Percentiles rank a stretch among this genome's conserved stretches.
Conservation (phyloP, 352 stramenopile species). For the Thalassiosira exigua region DNA sequence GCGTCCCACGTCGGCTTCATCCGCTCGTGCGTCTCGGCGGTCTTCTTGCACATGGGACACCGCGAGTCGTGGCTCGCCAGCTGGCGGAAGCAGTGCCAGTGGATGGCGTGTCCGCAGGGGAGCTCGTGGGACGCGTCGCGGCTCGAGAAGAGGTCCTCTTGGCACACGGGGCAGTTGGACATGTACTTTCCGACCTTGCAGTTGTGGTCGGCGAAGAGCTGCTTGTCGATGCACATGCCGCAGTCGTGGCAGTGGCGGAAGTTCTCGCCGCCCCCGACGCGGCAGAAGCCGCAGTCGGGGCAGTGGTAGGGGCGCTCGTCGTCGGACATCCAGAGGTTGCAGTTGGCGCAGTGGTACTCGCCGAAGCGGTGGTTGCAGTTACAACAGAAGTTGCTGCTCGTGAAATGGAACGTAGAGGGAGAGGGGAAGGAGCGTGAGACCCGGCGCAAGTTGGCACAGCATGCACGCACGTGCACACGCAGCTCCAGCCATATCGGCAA, state of each 20-base stretch:
- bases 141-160: constrained; percentile 74
- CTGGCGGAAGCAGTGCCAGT: constrained; percentile 80
- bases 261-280: constrained; percentile 75
- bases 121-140: constrained; percentile 72
- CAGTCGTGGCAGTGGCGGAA: constrained; percentile 79
- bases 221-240: constrained; percentile 80
- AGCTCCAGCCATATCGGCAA: too few relatives aligned
- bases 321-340: constrained; percentile 82
- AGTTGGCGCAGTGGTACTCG: constrained; percentile 81
- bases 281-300: constrained; percentile 77
- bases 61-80: constrained; percentile 71
- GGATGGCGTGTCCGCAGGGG: constrained; percentile 80
- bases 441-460: too few relatives aligned
- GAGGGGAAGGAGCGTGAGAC: too few relatives aligned
- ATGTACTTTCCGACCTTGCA: constrained; percentile 81
- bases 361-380: constrained; percentile 74
- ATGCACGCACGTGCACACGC: too few relatives aligned
- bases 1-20: constrained; percentile 76
- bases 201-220: constrained; percentile 74
- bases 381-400: constrained; percentile 76
- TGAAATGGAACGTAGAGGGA: too few relatives aligned
- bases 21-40: constrained; percentile 72
- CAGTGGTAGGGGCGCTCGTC: constrained; percentile 80
- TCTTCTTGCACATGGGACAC: constrained; percentile 82
- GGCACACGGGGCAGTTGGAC: constrained; percentile 77